Conservation (phyloP, 768 basidiomycete species). For the Xanthoconium stramineum region DNA sequence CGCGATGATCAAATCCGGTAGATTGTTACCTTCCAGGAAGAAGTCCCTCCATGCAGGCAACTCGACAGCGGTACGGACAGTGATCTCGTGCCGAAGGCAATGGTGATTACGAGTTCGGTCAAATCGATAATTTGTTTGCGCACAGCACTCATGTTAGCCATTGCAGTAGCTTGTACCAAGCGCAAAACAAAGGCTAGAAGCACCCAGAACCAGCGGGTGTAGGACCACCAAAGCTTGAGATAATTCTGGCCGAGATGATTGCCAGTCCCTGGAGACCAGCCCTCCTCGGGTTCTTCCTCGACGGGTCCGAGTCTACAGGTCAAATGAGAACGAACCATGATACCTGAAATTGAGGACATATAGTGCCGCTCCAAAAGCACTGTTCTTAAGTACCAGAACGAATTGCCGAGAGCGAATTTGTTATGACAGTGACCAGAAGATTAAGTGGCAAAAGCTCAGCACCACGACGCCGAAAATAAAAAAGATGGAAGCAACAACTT, state of each 20-base stretch:
- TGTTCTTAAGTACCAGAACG: constrained; percentile 77
- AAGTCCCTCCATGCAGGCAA: constrained; percentile 84
- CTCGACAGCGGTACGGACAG: constrained; percentile 63
- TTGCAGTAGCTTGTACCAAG: constrained; percentile 66
- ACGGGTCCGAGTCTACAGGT: constrained; percentile 34
- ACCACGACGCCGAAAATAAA: constrained; percentile 82
- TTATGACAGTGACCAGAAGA: constrained; percentile 92
- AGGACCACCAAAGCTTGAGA: constrained; percentile 52
- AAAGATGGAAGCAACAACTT: constrained; percentile 80
- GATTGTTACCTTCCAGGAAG: constrained; percentile 57
- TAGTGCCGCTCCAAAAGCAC: constrained; percentile 80
- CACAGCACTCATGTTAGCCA: constrained; percentile 43
- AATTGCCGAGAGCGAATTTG: constrained; percentile 87
- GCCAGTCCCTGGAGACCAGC: constrained; percentile 49
- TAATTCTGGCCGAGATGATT: constrained; percentile 44
- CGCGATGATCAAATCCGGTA: constrained; percentile 74
- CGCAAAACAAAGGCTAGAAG: constrained; percentile 69
- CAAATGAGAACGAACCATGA: neutral
- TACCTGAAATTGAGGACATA: constrained; percentile 4
- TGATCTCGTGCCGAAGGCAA: constrained; percentile 85
- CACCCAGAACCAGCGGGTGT: constrained; percentile 72
- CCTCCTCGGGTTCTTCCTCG: constrained; percentile 60
- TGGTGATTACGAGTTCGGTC: constrained; percentile 72
- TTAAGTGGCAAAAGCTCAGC: constrained; percentile 93
- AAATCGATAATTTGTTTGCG: constrained; percentile 55